Conservation (phyloP, 352 stramenopile genomes). For the Phytophthora parvispora region DNA sequence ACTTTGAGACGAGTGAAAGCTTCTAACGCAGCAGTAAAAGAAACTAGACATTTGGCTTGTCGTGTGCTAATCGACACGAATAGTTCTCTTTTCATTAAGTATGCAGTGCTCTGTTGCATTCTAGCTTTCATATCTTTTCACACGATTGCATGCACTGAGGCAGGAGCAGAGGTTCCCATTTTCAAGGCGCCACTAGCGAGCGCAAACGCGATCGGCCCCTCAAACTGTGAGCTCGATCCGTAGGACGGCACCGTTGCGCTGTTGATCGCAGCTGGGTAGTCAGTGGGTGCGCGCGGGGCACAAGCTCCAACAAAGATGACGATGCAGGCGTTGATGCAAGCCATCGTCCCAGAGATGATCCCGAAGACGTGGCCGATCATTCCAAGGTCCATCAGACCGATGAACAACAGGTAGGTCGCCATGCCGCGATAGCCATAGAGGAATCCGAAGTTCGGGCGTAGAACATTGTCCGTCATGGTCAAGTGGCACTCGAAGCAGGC, state of each 20-base stretch:
- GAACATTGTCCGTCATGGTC: slow-evolving; percentile 45
- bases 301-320: slow-evolving; percentile 47
- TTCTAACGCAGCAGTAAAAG: background rate
- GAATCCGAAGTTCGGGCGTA: slow-evolving; percentile 72
- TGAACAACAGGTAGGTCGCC: slow-evolving; percentile 62
- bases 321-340: slow-evolving; percentile 54
- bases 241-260: slow-evolving; percentile 27
- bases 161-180: slow-evolving; percentile 13
- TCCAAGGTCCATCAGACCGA: slow-evolving; percentile 68
- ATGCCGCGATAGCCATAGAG: slow-evolving; percentile 66
- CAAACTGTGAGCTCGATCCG: slow-evolving; percentile 26
- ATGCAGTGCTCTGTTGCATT: no score
- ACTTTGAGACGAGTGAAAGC: slow-evolving; percentile 10
- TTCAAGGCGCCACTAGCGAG: slow-evolving; percentile 31
- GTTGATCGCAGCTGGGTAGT: slow-evolving; percentile 34
- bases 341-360: slow-evolving; percentile 38
- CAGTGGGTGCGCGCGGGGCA: slow-evolving; percentile 13
- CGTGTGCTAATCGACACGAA: background rate
- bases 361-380: slow-evolving; percentile 57
- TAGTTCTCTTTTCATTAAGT: no score
- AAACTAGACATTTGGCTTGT: background rate
- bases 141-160: slow-evolving; percentile 31
- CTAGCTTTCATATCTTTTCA: slow-evolving; percentile 2
- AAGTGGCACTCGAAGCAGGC: slow-evolving; percentile 68
- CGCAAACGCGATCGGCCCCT: slow-evolving; percentile 36